Conservation (phyloP, 139 green algal species). For the Closterium sp. region DNA sequence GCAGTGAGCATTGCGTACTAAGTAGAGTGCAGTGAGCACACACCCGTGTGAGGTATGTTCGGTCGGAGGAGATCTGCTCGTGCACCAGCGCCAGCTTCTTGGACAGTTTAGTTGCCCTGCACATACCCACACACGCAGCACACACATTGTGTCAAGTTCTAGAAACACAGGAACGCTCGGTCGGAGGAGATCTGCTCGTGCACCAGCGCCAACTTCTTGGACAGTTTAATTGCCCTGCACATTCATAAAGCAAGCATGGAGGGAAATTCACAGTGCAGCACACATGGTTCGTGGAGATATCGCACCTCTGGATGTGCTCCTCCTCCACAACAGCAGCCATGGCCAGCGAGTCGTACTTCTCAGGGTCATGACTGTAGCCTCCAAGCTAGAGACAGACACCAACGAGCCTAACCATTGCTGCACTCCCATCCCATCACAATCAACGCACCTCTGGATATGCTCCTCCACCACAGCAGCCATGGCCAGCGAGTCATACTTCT, state of each 20-base stretch:
- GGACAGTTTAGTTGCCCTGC: conserved; percentile 2
- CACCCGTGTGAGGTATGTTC: conserved; percentile 43
- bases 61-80: conserved; percentile 35
- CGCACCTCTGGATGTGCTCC: background rate
- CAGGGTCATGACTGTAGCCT: no score
- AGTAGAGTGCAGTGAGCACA: background rate
- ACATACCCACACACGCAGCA: background rate
- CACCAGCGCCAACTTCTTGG: background rate
- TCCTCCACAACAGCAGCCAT: no score
- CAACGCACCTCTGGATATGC: conserved; percentile 30
- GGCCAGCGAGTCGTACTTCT: background rate
- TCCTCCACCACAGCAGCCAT: conserved; percentile 13
- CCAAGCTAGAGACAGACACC: no score
- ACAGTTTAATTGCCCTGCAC: conserved; percentile 1
- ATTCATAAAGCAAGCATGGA: no score
- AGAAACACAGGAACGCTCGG: conserved; percentile 40
- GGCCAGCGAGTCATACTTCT: conserved; percentile 39
- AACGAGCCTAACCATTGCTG: no score
- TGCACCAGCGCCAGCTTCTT: conserved; percentile 17
- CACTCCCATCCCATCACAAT: no score
- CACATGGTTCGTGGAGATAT: background rate
- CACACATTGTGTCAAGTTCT: background rate
- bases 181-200: conserved; percentile 42
- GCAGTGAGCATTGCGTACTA: background rate
- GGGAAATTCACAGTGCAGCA: background rate